Conservation (phyloP, 108 stramenopile species). For the Parmales sp. region DNA sequence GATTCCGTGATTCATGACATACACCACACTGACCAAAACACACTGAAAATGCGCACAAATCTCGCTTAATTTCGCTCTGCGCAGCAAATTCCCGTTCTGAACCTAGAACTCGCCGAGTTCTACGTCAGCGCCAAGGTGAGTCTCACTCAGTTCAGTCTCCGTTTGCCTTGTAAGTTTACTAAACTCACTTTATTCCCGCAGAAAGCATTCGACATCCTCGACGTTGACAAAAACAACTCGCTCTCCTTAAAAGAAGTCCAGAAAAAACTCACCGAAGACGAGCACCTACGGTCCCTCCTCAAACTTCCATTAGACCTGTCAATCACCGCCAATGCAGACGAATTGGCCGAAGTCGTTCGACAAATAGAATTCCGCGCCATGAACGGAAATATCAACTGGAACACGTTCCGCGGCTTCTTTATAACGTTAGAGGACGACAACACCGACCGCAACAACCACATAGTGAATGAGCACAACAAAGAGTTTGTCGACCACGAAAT, state of each 20-base stretch:
- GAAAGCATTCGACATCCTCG: not conserved
- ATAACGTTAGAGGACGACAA: not conserved
- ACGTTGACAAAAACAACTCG: not conserved
- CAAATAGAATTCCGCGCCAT: not conserved
- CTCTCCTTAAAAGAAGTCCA: not conserved
- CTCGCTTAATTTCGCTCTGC: not conserved
- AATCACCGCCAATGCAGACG: too few species aligned
- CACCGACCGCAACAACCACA: not conserved
- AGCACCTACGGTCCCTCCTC: not conserved
- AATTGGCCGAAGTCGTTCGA: not conserved
- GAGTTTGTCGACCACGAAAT: too few species aligned
- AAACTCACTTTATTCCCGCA: too few species aligned
- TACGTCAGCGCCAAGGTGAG: not conserved
- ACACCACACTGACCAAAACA: not conserved
- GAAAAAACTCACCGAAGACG: not conserved
- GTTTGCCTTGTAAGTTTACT: too few species aligned
- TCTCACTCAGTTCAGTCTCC: too few species aligned
- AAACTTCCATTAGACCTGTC: not conserved
- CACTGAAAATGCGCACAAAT: not conserved
- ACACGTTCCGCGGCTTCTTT: not conserved
- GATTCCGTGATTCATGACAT: not conserved
- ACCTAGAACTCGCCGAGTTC: not conserved
- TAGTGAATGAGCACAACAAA: not conserved
- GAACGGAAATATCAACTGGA: not conserved
- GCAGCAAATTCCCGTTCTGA: not conserved